Conservation (phyloP, 257 asterid species). For the Petunia secreta region DNA sequence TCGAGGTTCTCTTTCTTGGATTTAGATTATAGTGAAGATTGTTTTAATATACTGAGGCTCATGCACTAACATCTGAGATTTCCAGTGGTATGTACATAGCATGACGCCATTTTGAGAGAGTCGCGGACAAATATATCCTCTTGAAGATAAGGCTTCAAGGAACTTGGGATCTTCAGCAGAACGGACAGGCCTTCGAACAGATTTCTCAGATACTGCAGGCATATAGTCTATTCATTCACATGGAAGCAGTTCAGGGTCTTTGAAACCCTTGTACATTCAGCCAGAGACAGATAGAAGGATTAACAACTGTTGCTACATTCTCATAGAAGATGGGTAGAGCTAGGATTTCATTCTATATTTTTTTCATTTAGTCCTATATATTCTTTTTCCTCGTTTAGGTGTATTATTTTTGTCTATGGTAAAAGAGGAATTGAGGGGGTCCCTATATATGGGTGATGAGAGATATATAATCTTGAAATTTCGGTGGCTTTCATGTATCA, state of each 20-base stretch:
- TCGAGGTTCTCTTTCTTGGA: slow-evolving; percentile 97
- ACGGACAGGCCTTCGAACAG: slow-evolving; percentile 29
- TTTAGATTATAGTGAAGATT: slow-evolving; percentile 53
- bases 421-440: slow-evolving; percentile 30
- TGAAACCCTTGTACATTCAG: slow-evolving; percentile 52
- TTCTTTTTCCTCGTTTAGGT: slow-evolving; percentile 37
- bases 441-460: slow-evolving; percentile 46
- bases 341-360: slow-evolving; percentile 31
- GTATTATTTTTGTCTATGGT: slow-evolving; percentile 41
- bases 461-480: slow-evolving; percentile 33
- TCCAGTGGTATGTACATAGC: slow-evolving; percentile 73
- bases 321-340: slow-evolving; percentile 37
- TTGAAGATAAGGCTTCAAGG: slow-evolving; percentile 35
- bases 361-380: slow-evolving; percentile 28
- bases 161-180: slow-evolving; percentile 29
- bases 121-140: slow-evolving; percentile 34
- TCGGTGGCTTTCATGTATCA: slow-evolving; percentile 47
- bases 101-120: slow-evolving; percentile 46
- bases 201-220: slow-evolving; percentile 12
- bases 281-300: slow-evolving; percentile 39
- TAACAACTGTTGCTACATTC: slow-evolving; percentile 33
- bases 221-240: slow-evolving; percentile 27
- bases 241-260: slow-evolving; percentile 34
- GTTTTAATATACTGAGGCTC: slow-evolving; percentile 46
- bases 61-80: slow-evolving; percentile 62